Conservation (phyloP, 129 eudicot genomes). For the Erigeron canadensis region DNA sequence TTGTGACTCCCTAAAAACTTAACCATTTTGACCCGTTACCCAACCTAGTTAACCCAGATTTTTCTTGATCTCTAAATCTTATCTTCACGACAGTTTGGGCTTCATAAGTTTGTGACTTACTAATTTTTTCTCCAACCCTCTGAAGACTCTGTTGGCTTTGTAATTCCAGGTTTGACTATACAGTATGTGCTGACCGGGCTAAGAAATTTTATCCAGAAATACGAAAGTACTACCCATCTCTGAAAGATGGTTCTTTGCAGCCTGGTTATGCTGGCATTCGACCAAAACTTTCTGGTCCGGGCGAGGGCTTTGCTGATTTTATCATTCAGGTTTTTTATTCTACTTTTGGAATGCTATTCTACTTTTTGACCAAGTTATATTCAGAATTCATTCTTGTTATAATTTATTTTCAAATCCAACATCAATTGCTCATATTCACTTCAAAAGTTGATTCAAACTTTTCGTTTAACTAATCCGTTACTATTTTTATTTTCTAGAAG, state of each 20-base stretch:
- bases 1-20: no score
- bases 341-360: neutral
- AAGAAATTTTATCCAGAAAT: conserved; percentile 68
- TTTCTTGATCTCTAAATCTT: no score
- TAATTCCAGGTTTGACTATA: conserved; percentile 69
- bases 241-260: conserved; percentile 72
- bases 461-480: neutral
- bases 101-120: neutral
- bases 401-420: neutral
- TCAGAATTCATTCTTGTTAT: conserved; percentile 4
- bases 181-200: conserved; percentile 63
- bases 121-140: neutral
- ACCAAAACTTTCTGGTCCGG: conserved; percentile 77
- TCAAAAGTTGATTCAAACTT: neutral
- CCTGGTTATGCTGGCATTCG: conserved; percentile 90
- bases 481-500: neutral
- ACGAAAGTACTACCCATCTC: conserved; percentile 70
- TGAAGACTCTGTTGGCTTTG: conserved; percentile 10
- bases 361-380: neutral
- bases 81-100: neutral
- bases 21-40: no score
- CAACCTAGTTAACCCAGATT: no score
- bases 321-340: conserved; percentile 58
- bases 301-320: conserved; percentile 61
- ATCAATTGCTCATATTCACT: neutral